Evolutionary conservation across 345 rosid species (phyloP).

Genomic region (Firmiana major): DNA sequence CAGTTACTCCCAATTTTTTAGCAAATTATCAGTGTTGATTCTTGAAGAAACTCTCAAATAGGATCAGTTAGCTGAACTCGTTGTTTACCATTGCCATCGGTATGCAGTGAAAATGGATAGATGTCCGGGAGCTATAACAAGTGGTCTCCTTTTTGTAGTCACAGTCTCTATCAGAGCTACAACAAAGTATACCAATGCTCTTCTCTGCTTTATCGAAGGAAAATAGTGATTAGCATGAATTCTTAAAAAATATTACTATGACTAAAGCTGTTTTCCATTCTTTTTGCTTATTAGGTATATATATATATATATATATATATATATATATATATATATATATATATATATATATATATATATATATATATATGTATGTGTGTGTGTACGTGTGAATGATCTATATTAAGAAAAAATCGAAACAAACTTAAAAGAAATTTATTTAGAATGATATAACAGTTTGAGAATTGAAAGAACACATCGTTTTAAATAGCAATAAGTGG

Average conservation of each 20-base stretch:
- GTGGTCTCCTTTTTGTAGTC: conserved; percentile 45
- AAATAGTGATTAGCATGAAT: background rate
- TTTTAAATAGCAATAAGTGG: too few species aligned
- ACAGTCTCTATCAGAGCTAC: conserved; percentile 54
- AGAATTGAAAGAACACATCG: too few species aligned
- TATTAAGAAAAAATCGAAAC: too few species aligned
- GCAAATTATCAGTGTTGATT: background rate
- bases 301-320: too few species aligned
- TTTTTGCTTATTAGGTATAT: too few species aligned
- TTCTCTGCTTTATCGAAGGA: conserved; percentile 36
- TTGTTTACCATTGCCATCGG: conserved; percentile 52
- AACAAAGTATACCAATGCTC: conserved; percentile 52
- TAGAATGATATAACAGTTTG: too few species aligned
- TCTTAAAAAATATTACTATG: background rate
- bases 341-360: too few species aligned
- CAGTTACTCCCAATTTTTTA: background rate
- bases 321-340: too few species aligned
- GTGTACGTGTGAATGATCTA: too few species aligned
- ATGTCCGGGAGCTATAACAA: conserved; percentile 30
- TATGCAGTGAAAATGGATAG: conserved; percentile 51
- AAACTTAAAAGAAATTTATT: too few species aligned
- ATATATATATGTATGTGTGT: too few species aligned
- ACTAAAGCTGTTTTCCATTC: background rate
- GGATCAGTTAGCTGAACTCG: background rate
- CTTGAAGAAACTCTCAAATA: background rate